Base-by-base conservation (phyloP, 2,329 filamentous ascomycete genomes). In the Ambrosiella cleistominuta region DNA sequence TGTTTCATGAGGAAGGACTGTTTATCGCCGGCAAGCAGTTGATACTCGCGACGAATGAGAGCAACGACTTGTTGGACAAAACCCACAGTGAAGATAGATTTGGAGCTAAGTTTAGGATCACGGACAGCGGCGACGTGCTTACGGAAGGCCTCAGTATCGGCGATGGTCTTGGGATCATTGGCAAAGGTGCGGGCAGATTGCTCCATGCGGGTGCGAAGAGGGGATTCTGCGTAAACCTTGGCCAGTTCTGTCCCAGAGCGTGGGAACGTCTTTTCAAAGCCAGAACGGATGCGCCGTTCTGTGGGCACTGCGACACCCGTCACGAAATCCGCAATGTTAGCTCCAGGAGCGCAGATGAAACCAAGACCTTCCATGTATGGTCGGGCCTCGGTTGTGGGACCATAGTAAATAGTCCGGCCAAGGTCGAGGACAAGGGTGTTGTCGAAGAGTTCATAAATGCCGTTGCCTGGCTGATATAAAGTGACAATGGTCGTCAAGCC, bases 311-410 rank as follows among this genome's bases (percentile, higher is more conserved):
- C 83, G 2, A 56, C 44, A 49, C 54, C 44, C 19, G 54, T 90
- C 39, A 90, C 70, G 68, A 90, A 91, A 66, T 91, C 86, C 15
- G 72, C 81, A 0, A 82, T 83, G 0, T 84, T 88, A 76, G 83
- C 80, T 12, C 85, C 77, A 19, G 80, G 75, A 0, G 85, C 84
- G 64, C 84, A 87, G 13, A 79, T 73, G 63, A 88, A 90, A 0
- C 86, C 86, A 40, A 89, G 72, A n/a, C 78, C 70, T 53, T 81
- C 69, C 62, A 90, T 89, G 66, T 86, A 90, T 36, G 74, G 68
- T 65, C 79, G 85, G 0, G 85, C 86, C 1, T 78, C 70, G 3
- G 77, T 74, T 0, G 79, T 75, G 0, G 74, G 74, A 1, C 86
- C 86, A 63, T 82, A 90, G 70, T 81, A 90, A 17, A 88, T 53